phyloP scores from a whole-genome alignment of 805 yeast species.

The Zygosaccharomyces pseudorouxii region DNA sequence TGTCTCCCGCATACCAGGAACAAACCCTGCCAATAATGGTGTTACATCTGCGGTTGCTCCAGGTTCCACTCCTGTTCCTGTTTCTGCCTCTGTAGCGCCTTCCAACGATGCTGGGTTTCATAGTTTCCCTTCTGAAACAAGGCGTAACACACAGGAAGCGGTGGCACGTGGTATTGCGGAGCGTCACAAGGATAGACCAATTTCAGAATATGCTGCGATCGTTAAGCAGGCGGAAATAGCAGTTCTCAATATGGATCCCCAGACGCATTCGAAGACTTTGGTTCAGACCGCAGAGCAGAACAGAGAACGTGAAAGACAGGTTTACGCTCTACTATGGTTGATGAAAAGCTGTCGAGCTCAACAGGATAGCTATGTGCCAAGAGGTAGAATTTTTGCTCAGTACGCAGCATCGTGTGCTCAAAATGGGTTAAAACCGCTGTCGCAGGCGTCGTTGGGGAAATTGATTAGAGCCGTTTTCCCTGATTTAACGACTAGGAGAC shows the following conservation, averaged over 20 bases:
- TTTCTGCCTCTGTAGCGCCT: conserved; percentile 4
- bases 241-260: conserved; percentile 29
- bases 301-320: conserved; percentile 61
- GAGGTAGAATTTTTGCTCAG: conserved; percentile 63
- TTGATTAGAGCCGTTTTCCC: conserved; percentile 64
- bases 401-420: conserved; percentile 56
- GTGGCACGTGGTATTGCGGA: conserved; percentile 32
- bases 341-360: conserved; percentile 55
- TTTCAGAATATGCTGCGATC: conserved; percentile 42
- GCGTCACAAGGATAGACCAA: conserved; percentile 34
- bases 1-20: not conserved
- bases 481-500: conserved; percentile 62
- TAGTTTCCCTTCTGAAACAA: not conserved
- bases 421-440: conserved; percentile 51
- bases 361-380: conserved; percentile 52
- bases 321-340: conserved; percentile 80
- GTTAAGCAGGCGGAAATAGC: conserved; percentile 42
- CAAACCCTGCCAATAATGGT: conserved; percentile 1
- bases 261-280: conserved; percentile 28
- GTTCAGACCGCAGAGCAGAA: conserved; percentile 33
- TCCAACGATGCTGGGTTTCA: conserved; percentile 5
- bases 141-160: conserved; percentile 28
- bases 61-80: not conserved
- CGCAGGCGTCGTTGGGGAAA: conserved; percentile 78
- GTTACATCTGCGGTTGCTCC: conserved; percentile 4